phyloP scores from a whole-genome alignment of 1,284 basidiomycete species.

The Cerrena zonata region DNA sequence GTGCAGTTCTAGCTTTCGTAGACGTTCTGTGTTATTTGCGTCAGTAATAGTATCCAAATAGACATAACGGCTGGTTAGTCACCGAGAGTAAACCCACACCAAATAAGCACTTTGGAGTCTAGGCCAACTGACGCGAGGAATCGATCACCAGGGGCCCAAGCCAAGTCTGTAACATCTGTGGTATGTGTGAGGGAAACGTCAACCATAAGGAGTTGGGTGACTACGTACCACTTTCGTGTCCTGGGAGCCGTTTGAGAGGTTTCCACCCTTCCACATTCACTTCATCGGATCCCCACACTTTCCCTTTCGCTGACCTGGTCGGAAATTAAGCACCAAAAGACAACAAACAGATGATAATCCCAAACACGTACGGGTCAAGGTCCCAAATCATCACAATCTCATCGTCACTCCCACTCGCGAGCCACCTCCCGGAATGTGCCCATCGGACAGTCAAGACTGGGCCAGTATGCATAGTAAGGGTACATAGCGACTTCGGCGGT shows the following conservation, averaged over 20 bases:
- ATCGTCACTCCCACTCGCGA: slow-evolving; percentile 96
- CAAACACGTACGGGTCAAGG: slow-evolving; percentile 75
- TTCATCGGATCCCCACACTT: slow-evolving; percentile 88
- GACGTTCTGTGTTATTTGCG: slow-evolving; percentile 45
- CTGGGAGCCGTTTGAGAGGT: slow-evolving; percentile 83
- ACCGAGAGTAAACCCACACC: slow-evolving; percentile 88
- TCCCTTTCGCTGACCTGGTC: slow-evolving; percentile 68
- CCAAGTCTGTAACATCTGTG: slow-evolving; percentile 88
- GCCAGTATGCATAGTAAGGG: slow-evolving; percentile 89
- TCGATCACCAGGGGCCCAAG: slow-evolving; percentile 88
- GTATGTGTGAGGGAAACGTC: neutral
- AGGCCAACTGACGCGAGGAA: slow-evolving; percentile 92
- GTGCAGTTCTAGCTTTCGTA: slow-evolving; percentile 82
- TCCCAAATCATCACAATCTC: slow-evolving; percentile 96
- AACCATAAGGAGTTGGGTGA: slow-evolving; percentile 12
- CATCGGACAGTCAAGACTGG: slow-evolving; percentile 92
- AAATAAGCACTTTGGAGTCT: slow-evolving; percentile 87
- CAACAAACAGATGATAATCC: neutral
- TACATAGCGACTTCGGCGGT: slow-evolving; percentile 84
- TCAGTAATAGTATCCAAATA: neutral
- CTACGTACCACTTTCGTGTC: slow-evolving; percentile 80
- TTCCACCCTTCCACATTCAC: slow-evolving; percentile 98
- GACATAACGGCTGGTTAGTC: slow-evolving; percentile 22
- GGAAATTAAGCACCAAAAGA: neutral
- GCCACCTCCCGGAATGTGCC: slow-evolving; percentile 89